Evolutionary conservation across 371 early-diverging fungal genomes (phyloP).

Genomic region (Mucor racemosus): DNA sequence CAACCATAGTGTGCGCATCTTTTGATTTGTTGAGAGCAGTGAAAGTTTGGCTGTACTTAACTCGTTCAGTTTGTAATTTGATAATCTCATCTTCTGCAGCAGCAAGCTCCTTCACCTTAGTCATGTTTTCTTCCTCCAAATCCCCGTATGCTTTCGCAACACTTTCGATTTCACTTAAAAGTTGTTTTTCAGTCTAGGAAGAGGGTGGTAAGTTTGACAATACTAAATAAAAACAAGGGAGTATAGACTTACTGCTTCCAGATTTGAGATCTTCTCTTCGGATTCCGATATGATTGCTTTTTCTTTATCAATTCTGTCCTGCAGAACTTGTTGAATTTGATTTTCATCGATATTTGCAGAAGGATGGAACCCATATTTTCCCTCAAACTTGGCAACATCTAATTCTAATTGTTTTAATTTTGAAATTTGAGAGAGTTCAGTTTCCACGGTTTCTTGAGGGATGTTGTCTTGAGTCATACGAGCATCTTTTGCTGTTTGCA

Average conservation of each 20-base stretch:
- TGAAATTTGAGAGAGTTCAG: constrained; percentile 9
- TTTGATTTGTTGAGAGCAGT: constrained; percentile 40
- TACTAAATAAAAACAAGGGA: not conserved
- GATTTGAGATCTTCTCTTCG: constrained; percentile 12
- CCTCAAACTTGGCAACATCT: constrained; percentile 22
- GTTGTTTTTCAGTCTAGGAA: constrained; percentile 54
- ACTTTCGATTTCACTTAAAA: constrained; percentile 81
- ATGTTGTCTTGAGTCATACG: not conserved
- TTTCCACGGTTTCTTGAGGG: constrained; percentile 14
- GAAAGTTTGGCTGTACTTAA: constrained; percentile 51
- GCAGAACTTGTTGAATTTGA: constrained; percentile 26
- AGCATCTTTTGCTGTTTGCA: constrained; percentile 7
- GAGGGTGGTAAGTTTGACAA: not conserved
- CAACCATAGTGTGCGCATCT: constrained; percentile 42
- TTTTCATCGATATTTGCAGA: constrained; percentile 11
- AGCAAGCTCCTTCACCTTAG: constrained; percentile 72
- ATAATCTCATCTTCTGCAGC: constrained; percentile 79
- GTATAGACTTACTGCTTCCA: constrained; percentile 18
- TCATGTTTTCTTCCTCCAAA: constrained; percentile 80
- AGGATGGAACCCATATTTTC: constrained; percentile 27
- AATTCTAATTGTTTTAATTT: constrained; percentile 17
- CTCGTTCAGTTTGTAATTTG: constrained; percentile 70
- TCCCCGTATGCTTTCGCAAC: constrained; percentile 80
- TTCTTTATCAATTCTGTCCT: constrained; percentile 36
- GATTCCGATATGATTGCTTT: constrained; percentile 16